phyloP scores from a whole-genome alignment of 305 asterid genomes.

The Salvia sclarea region DNA sequence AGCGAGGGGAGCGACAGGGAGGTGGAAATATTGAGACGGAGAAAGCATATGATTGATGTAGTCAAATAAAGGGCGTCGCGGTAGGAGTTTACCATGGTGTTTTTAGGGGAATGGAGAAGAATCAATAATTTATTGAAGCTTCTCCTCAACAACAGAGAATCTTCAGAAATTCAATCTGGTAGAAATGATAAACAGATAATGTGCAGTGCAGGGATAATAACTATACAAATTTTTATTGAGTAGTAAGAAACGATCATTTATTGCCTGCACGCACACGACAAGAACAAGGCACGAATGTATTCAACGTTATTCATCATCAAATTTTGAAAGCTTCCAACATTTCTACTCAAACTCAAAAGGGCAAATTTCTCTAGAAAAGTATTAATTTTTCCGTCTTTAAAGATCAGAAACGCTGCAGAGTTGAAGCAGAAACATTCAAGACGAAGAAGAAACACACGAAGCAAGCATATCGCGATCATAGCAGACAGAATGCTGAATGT shows the following conservation, averaged over 20 bases:
- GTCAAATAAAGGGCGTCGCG: conserved; percentile 6
- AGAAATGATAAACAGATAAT: conserved; percentile 21
- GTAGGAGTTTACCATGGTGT: conserved; percentile 28
- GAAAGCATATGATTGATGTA: not conserved
- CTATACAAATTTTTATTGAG: conserved; percentile 2
- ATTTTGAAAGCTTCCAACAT: not conserved
- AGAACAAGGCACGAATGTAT: not conserved
- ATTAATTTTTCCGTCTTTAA: not conserved
- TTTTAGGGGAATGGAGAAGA: conserved; percentile 29
- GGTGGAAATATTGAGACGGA: not conserved
- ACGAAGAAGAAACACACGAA: not conserved
- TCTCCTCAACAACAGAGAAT: conserved; percentile 28
- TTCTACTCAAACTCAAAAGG: not conserved
- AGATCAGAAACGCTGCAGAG: not conserved
- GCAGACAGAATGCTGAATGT: no score
- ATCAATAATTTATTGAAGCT: conserved; percentile 30
- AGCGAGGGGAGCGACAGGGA: conserved; percentile 8
- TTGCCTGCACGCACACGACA: conserved; percentile 3
- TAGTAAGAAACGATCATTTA: not conserved
- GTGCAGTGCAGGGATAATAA: conserved; percentile 25
- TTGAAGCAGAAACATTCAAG: not conserved
- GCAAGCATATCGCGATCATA: not conserved
- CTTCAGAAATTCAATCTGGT: conserved; percentile 31
- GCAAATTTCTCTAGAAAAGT: not conserved
- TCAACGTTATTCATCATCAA: not conserved